Evolutionary conservation across 31 red algal species (phyloP), one percentile per base, ranked within the genome.

Genomic region (Asparagopsis taxiformis): DNA sequence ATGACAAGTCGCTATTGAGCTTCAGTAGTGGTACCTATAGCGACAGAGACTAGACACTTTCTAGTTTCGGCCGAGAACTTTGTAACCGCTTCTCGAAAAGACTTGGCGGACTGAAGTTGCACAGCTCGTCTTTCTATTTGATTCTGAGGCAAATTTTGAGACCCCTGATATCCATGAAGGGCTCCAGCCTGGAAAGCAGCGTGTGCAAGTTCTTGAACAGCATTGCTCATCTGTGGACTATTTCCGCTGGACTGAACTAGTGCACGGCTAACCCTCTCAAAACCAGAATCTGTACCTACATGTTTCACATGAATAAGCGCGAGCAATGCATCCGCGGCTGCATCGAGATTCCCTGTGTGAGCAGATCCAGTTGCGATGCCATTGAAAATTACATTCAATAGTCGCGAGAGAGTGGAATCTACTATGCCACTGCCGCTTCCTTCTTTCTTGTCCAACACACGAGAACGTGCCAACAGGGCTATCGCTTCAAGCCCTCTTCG

Each of bases 321-420:
- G 7, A 72, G 24, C 17, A 72, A 55, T 15, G 68, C 68, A 28
- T 72, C 68, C 32, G 68, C 68, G 17, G 68, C 46, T 19, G 49
- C 48, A 55, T 72, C 68, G 25, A 72, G 33, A 56, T 72, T 72
- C 15, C 26, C 56, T 24, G 50, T 32, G 50, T 56, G 26, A 3
- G 68, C 68, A 20, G 46, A 54, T 15, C 68, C 68, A 38, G 28
- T 72, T 3, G 68, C 68, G 35, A 72, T 55, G 19, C 16, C 68
- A 0, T 56, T 34, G 9, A 72, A 72, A 51, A 72, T 72, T 55
- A 22, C 43, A 2, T 31, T 36, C 50, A 72, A 31, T 10, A 72
- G 37, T 31, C 34, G 15, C 22, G 24, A 33, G 13, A 72, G 26
- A 15, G 68, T 51, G 19, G 29, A 26, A 72, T 72, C 50, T 11